These are phyloP conservation scores for Yamadazyma songkhlaensis DNA, from an alignment of 1,139 yeast species.

Conservation along the genomic window DNA sequence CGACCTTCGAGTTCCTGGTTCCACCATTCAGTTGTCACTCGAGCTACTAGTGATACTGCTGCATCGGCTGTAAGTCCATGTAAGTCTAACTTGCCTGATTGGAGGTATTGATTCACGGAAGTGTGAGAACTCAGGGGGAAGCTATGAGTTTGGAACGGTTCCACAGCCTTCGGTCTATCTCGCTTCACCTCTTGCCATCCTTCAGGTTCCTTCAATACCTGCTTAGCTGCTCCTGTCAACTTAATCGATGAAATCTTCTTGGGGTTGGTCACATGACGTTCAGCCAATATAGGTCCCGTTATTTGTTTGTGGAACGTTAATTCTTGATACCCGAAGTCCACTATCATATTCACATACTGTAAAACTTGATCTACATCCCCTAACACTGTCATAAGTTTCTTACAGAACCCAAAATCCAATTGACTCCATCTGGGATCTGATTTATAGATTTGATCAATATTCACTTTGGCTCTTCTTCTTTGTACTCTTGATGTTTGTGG, in stretches of 20 bases:
- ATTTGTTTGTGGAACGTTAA: constrained; percentile 4
- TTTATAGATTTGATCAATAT: constrained; percentile 17
- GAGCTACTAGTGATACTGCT: constrained; percentile 36
- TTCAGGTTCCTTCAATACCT: background rate
- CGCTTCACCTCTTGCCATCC: no score
- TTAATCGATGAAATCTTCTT: background rate
- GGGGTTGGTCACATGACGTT: background rate
- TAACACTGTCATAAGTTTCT: constrained; percentile 35
- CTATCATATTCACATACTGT: constrained; percentile 19
- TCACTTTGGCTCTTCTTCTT: constrained; percentile 14
- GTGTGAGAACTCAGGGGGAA: no score
- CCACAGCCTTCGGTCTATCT: no score
- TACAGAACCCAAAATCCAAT: constrained; percentile 30
- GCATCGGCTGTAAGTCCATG: constrained; percentile 47
- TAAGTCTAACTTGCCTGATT: constrained; percentile 41
- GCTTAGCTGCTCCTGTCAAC: constrained; percentile 1
- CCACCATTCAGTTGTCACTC: constrained; percentile 54
- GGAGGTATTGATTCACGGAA: no score
- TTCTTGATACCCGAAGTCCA: constrained; percentile 7
- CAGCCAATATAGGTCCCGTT: no score
- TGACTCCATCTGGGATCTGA: constrained; percentile 21
- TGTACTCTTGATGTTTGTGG: constrained; percentile 18
- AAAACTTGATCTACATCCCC: constrained; percentile 37
- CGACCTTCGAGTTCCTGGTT: constrained; percentile 39
- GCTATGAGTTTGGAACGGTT: no score